Conservation (phyloP, 140 eudicot genomes). For the Erigeron philadelphicus region DNA sequence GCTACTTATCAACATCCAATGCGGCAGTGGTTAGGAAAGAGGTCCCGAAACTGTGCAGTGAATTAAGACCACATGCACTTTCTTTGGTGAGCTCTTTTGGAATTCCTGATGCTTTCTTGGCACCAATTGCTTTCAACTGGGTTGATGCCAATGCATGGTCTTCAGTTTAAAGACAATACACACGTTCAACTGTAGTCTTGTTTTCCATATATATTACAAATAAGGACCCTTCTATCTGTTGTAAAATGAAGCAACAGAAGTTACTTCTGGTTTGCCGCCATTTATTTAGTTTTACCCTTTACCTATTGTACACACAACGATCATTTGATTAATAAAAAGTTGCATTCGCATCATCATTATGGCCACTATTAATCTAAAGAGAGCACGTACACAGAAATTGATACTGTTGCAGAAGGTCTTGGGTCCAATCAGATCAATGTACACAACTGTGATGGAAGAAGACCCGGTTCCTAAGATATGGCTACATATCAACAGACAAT, state of each 20-base stretch:
- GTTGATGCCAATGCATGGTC: conserved; percentile 85
- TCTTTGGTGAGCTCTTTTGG: conserved; percentile 72
- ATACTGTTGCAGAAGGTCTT: conserved; percentile 51
- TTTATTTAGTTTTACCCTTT: not conserved
- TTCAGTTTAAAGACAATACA: conserved; percentile 22
- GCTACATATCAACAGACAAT: conserved; percentile 52
- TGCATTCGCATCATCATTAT: too few species aligned
- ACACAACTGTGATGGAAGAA: conserved; percentile 69
- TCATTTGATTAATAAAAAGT: not conserved
- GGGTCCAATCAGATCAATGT: conserved; percentile 60
- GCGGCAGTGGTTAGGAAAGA: conserved; percentile 80
- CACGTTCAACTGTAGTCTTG: not conserved
- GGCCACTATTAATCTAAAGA: too few species aligned
- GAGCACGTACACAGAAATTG: not conserved
- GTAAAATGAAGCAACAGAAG: conserved; percentile 5
- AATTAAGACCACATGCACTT: conserved; percentile 83
- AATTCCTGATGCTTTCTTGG: conserved; percentile 82
- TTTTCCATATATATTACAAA: not conserved
- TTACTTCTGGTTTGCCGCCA: not conserved
- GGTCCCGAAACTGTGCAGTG: conserved; percentile 66
- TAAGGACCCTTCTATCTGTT: conserved; percentile 8
- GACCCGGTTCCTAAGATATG: conserved; percentile 80
- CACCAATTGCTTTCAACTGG: conserved; percentile 90
- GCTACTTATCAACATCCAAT: conserved; percentile 56
- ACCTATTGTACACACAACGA: not conserved